phyloP scores from a whole-genome alignment of 1,284 basidiomycete species.

The Singerocomus inundabilis region DNA sequence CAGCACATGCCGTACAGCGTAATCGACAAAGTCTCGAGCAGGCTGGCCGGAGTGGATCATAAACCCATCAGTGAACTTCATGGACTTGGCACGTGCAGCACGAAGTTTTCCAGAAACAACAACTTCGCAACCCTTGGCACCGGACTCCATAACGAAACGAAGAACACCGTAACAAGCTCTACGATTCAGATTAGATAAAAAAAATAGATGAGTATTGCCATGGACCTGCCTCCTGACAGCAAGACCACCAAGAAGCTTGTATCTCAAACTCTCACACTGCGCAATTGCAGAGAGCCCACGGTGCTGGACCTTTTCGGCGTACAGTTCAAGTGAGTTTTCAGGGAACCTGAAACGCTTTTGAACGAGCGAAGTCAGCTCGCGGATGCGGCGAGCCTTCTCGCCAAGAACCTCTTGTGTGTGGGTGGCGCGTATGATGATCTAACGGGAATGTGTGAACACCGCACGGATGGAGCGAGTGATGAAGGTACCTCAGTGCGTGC shows the following conservation, averaged over 20 bases:
- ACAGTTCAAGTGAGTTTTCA: slow-evolving; percentile 98
- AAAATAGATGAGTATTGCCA: neutral
- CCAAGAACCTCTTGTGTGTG: slow-evolving; percentile 99
- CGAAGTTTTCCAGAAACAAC: slow-evolving; percentile 99
- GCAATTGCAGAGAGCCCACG: slow-evolving; percentile 98
- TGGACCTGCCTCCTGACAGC: slow-evolving; percentile 87
- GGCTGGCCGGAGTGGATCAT: slow-evolving; percentile 99
- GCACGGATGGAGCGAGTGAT: slow-evolving; percentile 2
- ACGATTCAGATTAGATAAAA: slow-evolving; percentile 6
- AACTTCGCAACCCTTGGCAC: slow-evolving; percentile 99
- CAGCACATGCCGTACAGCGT: slow-evolving; percentile 97
- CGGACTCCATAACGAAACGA: slow-evolving; percentile 99
- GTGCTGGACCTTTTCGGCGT: slow-evolving; percentile 99
- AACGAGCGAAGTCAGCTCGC: slow-evolving; percentile 97
- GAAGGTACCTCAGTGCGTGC: slow-evolving; percentile 87
- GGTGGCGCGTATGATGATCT: slow-evolving; percentile 99
- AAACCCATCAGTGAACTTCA: slow-evolving; percentile 99
- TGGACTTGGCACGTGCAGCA: slow-evolving; percentile 99
- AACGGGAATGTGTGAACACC: slow-evolving; percentile 6
- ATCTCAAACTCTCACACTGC: slow-evolving; percentile 97
- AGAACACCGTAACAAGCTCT: slow-evolving; percentile 99
- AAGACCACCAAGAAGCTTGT: slow-evolving; percentile 99
- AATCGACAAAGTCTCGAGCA: slow-evolving; percentile 94
- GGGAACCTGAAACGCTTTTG: slow-evolving; percentile 99
- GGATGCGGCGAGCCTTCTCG: slow-evolving; percentile 99